A percentile compares a stretch with the other conserved stretches of the same genome.
Evolutionary conservation across 1,284 basidiomycete genomes (phyloP).

Genomic region (Wolfiporia cocos): DNA sequence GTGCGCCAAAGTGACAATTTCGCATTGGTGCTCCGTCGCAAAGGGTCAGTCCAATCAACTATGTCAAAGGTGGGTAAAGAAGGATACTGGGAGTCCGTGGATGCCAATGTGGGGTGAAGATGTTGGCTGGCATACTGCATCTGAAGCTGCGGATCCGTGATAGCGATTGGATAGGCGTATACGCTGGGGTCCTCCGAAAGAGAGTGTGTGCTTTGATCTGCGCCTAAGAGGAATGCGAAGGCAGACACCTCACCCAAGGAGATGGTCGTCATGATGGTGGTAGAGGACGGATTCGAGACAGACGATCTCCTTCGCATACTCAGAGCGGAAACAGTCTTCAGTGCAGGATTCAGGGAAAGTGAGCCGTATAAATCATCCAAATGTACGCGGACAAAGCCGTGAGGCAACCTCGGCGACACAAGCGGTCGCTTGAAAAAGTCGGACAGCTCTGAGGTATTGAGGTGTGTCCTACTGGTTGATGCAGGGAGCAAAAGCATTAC

Average conservation of each 20-base stretch:
- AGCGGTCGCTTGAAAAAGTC: conserved; percentile 54
- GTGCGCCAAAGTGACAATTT: conserved; percentile 60
- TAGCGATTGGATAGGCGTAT: conserved; percentile 50
- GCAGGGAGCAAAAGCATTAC: conserved; percentile 42
- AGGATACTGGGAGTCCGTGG: conserved; percentile 15
- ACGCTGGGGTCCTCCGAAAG: conserved; percentile 12
- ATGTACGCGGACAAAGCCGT: conserved; percentile 51
- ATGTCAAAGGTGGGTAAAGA: conserved; percentile 49
- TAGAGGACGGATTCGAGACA: not conserved
- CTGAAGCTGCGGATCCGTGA: conserved; percentile 55
- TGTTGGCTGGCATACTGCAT: conserved; percentile 40
- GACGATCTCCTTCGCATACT: conserved; percentile 8
- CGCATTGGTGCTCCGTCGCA: conserved; percentile 34
- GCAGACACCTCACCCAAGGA: conserved; percentile 45
- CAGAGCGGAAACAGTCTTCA: conserved; percentile 6
- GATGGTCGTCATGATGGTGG: conserved; percentile 18
- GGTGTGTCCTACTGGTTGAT: conserved; percentile 2
- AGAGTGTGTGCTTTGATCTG: conserved; percentile 7
- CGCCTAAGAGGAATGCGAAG: conserved; percentile 36
- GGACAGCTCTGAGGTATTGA: conserved; percentile 9
- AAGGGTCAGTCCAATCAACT: conserved; percentile 54
- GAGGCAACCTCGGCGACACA: conserved; percentile 40
- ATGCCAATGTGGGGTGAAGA: conserved; percentile 31
- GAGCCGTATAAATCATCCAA: conserved; percentile 43
- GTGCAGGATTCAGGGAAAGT: conserved; percentile 21